Evolutionary conservation across 2,329 filamentous ascomycete genomes (phyloP).

Genomic region (Trichoderma atroviride): DNA sequence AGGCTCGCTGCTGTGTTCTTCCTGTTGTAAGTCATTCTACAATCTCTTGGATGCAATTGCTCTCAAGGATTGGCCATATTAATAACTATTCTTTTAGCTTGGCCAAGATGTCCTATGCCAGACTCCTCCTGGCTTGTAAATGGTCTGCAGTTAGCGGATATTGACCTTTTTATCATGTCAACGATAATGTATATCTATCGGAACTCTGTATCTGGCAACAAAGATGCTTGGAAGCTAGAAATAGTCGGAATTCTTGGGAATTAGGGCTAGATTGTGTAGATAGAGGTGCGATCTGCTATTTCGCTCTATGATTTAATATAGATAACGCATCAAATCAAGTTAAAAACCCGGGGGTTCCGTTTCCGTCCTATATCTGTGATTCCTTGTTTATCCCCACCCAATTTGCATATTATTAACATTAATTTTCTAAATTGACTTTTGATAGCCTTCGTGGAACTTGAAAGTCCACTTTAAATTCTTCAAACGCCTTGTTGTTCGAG

Average conservation of each 20-base stretch:
- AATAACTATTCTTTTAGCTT: not conserved
- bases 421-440: not conserved
- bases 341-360: not conserved
- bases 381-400: fast-evolving
- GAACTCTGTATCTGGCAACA: too few relatives aligned
- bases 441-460: not conserved
- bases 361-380: not conserved
- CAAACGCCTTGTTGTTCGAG: not conserved
- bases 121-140: not conserved
- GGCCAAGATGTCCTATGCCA: conserved; percentile 23
- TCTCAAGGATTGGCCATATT: not conserved
- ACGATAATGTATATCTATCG: not conserved
- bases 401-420: not conserved
- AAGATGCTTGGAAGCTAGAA: not conserved
- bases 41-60: too few relatives aligned
- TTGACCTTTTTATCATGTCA: not conserved
- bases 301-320: not conserved
- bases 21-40: conserved; percentile 15
- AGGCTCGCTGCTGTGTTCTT: conserved; percentile 24
- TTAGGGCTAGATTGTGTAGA: not conserved
- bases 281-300: not conserved
- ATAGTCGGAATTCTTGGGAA: not conserved
- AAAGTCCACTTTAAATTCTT: not conserved
- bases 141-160: not conserved
- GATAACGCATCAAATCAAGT: not conserved